These are phyloP conservation scores for Trebouxia sp. DNA, from an alignment of 139 green algal genomes.

Conservation along the genomic window DNA sequence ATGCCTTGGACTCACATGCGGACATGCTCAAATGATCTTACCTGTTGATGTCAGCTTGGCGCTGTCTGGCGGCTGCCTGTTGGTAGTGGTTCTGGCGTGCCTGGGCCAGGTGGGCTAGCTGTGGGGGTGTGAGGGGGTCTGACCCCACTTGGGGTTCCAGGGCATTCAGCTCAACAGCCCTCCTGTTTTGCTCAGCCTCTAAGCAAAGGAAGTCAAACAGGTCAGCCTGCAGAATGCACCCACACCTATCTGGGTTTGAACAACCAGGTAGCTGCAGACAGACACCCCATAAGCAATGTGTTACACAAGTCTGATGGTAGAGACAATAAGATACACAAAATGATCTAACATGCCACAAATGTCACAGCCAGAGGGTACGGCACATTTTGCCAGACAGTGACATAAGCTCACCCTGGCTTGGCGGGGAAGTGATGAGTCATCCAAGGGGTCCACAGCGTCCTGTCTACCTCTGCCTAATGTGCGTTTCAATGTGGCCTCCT, in stretches of 20 bases:
- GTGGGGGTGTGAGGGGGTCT: constrained; percentile 4
- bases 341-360: no score
- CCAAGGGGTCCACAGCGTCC: not conserved
- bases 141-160: constrained; percentile 1
- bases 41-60: constrained; percentile 3
- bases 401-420: not conserved
- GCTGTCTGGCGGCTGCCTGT: not conserved
- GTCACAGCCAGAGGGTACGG: no score
- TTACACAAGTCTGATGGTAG: not conserved
- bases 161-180: constrained; percentile 16
- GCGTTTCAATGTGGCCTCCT: not conserved
- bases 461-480: not conserved
- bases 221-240: constrained; percentile 40
- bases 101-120: not conserved
- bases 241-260: not conserved
- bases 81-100: not conserved
- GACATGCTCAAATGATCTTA: not conserved
- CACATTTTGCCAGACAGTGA: no score
- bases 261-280: not conserved
- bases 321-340: not conserved
- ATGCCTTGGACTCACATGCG: no score
- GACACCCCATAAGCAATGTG: not conserved
- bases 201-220: constrained; percentile 53
- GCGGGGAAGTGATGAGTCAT: constrained; percentile 10
- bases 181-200: constrained; percentile 30